These are phyloP conservation scores for Metschnikowia aberdeeniae DNA, from an alignment of 805 yeast genomes.

Conservation along the genomic window DNA sequence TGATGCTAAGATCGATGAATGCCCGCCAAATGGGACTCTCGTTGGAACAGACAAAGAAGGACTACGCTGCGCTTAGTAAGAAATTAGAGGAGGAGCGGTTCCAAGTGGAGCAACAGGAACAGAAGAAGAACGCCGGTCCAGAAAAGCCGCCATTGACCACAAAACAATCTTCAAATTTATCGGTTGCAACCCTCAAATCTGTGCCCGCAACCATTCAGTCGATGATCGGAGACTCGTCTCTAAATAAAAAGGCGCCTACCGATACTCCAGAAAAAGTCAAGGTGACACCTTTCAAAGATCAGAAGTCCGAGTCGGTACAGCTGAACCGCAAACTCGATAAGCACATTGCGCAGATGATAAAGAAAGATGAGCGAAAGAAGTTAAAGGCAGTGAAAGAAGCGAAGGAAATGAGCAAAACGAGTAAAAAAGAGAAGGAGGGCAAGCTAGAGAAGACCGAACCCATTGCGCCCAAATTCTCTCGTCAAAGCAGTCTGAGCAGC, in stretches of 20 bases:
- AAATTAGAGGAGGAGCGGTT: conserved; percentile 14
- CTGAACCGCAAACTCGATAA: conserved; percentile 29
- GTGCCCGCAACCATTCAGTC: background rate
- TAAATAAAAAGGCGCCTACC: background rate
- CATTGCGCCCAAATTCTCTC: conserved; percentile 7
- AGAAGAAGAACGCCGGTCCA: conserved; percentile 21
- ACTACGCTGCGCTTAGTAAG: conserved; percentile 14
- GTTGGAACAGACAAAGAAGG: conserved; percentile 23
- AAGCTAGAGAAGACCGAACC: conserved; percentile 7
- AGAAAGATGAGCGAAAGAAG: conserved; percentile 28
- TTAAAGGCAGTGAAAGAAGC: conserved; percentile 16
- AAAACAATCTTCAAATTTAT: conserved; percentile 5
- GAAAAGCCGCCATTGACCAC: conserved; percentile 14
- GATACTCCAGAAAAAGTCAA: conserved; percentile 2
- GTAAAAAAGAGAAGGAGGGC: conserved; percentile 13
- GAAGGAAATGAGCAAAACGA: conserved; percentile 7
- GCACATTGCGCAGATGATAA: conserved; percentile 29
- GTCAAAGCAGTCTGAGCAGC: conserved; percentile 5
- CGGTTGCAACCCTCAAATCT: conserved; percentile 11
- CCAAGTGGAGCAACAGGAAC: conserved; percentile 13
- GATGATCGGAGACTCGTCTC: background rate
- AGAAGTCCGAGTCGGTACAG: conserved; percentile 17
- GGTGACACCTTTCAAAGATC: conserved; percentile 30
- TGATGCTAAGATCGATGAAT: conserved; percentile 55
- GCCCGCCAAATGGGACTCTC: conserved; percentile 46